Base-by-base conservation (phyloP, 768 basidiomycete genomes). In the Tylopilus felleus region DNA sequence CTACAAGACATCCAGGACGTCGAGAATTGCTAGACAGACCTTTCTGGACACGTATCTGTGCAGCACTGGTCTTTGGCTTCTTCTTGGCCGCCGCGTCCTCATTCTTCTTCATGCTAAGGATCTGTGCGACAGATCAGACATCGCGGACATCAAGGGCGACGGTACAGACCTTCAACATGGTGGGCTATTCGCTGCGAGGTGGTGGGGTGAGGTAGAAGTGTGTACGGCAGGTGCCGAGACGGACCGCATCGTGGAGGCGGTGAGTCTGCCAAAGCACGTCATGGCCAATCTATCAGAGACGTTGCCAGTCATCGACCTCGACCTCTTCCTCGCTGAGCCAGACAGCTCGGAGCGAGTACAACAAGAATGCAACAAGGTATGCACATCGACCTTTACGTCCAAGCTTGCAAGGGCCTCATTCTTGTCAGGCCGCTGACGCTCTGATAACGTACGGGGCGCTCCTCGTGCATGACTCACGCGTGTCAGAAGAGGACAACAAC, bases 71-170 rank as follows among this genome's bases (percentile, higher is more conserved):
- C 84, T 96, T 98, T 41, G 97, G 97, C 80, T 89, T 92, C 84
- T 85, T 96, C 89, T 93, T 98, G 7, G 92, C 87, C 51, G 94
- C 93, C 52, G 91, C 91, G 67, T 98, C 93, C 78, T 98, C 93
- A 65, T 88, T 91, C 86, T 98, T 98, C 86, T 98, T 98, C 89
- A 99, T 93, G 61, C 87, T 92, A 89, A 97, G 98, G 66, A 99
- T 98, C 97, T 99, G 60, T 31, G 29, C 25, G 31, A 42, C 22
- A 8, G 33, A 49, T 61, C 33, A 56, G 51, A 22, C 51, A 60
- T 58, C 40, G 21, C 16, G n/a, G 22, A 12, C 5, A 49, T 23
- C 33, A 12, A 19, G 14, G 31, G 51, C 16, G 39, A 44, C 52
- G 19, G 8, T 22, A 48, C 54, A 41, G 52, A 76, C 77, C 75